Evolutionary conservation across 805 yeast species (phyloP).

Genomic region (Suhomyces prunicola): DNA sequence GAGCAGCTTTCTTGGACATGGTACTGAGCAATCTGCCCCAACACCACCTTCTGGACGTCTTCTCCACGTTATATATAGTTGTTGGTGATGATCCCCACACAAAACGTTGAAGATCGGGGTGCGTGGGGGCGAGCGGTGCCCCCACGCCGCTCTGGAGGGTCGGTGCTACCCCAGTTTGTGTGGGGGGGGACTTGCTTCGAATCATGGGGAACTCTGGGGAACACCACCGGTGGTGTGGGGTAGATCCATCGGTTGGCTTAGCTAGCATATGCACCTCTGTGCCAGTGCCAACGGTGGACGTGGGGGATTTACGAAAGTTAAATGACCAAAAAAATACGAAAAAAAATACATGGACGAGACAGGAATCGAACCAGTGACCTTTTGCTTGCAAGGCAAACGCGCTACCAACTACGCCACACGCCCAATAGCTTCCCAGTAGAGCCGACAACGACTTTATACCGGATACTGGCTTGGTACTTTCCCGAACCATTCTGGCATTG

Average conservation of each 20-base stretch:
- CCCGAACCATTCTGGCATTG: no score
- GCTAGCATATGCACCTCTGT: background rate
- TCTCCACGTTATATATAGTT: background rate
- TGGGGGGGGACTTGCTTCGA: background rate
- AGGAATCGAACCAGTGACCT: slow-evolving; percentile 79
- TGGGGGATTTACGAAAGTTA: background rate
- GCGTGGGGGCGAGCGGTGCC: background rate
- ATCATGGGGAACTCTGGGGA: background rate
- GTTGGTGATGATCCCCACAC: background rate
- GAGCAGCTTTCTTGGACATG: background rate
- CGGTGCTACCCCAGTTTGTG: background rate
- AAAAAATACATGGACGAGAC: slow-evolving; percentile 56
- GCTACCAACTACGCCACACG: slow-evolving; percentile 84
- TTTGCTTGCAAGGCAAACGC: slow-evolving; percentile 76
- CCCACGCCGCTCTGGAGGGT: background rate
- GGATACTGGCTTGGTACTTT: no score
- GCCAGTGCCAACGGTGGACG: no score
- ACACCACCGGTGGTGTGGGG: background rate
- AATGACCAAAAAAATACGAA: background rate
- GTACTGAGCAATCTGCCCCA: background rate
- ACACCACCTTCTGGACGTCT: background rate
- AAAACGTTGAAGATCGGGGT: background rate
- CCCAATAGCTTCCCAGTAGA: slow-evolving; percentile 38
- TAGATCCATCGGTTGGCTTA: background rate
- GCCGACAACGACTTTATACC: no score